Conservation (phyloP, 768 basidiomycete genomes). For the Pluteus cervinus region DNA sequence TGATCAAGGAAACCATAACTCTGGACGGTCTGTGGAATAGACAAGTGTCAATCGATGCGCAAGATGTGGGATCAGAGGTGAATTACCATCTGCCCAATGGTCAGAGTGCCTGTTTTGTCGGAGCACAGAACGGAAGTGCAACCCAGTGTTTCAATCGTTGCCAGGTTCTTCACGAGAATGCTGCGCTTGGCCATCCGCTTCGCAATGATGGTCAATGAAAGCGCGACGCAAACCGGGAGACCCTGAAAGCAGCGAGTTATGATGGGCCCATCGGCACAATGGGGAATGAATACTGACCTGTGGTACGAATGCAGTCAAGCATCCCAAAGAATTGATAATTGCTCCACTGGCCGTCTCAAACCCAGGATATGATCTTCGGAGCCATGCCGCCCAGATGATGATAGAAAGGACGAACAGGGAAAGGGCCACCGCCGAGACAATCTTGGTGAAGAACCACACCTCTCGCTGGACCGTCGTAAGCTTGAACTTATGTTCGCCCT, state of each 20-base stretch:
- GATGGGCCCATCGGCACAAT: not conserved
- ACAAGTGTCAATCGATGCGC: too few species aligned
- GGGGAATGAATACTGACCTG: slow-evolving; percentile 22
- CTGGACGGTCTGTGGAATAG: too few species aligned
- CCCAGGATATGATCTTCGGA: slow-evolving; percentile 24
- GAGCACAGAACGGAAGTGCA: slow-evolving; percentile 51
- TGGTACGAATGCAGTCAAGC: slow-evolving; percentile 34
- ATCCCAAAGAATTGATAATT: slow-evolving; percentile 33
- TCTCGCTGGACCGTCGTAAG: slow-evolving; percentile 42
- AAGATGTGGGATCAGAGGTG: too few species aligned
- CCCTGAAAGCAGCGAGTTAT: slow-evolving; percentile 15
- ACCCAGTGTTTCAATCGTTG: slow-evolving; percentile 58
- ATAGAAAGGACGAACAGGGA: slow-evolving; percentile 35
- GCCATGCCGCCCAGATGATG: slow-evolving; percentile 37
- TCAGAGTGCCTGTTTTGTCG: slow-evolving; percentile 63
- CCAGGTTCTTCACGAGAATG: slow-evolving; percentile 57
- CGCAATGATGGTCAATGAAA: slow-evolving; percentile 44
- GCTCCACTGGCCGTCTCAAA: slow-evolving; percentile 26
- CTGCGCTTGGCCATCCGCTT: slow-evolving; percentile 50
- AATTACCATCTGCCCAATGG: too few species aligned
- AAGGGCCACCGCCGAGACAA: slow-evolving; percentile 36
- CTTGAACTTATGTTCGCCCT: slow-evolving; percentile 38
- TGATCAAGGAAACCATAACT: too few species aligned
- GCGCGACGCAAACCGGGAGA: slow-evolving; percentile 37
- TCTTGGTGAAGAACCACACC: slow-evolving; percentile 47